Evolutionary conservation across 2,329 filamentous ascomycete species (phyloP).

Genomic region (Microcera coccophila): DNA sequence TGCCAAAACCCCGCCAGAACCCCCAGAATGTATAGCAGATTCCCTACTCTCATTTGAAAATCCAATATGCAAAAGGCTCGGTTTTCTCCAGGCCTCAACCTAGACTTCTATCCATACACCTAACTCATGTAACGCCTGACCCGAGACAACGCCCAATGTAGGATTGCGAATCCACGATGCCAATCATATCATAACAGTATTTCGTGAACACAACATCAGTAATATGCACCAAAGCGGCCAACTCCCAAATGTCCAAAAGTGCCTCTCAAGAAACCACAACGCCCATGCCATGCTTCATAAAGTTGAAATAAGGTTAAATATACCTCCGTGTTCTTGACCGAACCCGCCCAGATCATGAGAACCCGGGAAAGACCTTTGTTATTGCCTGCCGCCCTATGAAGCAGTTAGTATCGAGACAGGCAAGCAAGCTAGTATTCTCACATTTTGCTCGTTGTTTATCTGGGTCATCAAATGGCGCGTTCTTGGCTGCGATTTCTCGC

Average conservation of each 20-base stretch:
- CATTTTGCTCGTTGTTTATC: slow-evolving; percentile 38
- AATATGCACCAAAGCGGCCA: too few species aligned
- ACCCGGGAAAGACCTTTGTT: slow-evolving; percentile 43
- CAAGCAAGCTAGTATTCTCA: slow-evolving; percentile 25
- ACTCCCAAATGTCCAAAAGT: too few species aligned
- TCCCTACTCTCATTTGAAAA: too few species aligned
- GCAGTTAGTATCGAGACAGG: slow-evolving; percentile 11
- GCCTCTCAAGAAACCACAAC: slow-evolving; percentile 20
- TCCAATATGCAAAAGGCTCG: too few species aligned
- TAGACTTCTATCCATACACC: too few species aligned
- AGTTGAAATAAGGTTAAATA: slow-evolving; percentile 15
- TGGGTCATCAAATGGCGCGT: slow-evolving; percentile 42
- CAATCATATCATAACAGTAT: too few species aligned
- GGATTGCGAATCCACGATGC: too few species aligned
- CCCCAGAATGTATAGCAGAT: slow-evolving; percentile 30
- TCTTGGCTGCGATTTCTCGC: slow-evolving; percentile 41
- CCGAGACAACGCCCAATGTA: too few species aligned
- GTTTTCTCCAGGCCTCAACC: too few species aligned
- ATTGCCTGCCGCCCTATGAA: slow-evolving; percentile 40
- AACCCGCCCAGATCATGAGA: slow-evolving; percentile 22
- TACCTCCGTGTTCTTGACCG: slow-evolving; percentile 9
- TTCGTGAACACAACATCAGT: too few species aligned
- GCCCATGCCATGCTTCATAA: slow-evolving; percentile 28
- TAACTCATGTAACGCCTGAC: too few species aligned
- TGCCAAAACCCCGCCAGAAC: slow-evolving; percentile 9